These are phyloP conservation scores for Metschnikowia reukaufii DNA, from an alignment of 805 yeast genomes.

Conservation along the genomic window DNA sequence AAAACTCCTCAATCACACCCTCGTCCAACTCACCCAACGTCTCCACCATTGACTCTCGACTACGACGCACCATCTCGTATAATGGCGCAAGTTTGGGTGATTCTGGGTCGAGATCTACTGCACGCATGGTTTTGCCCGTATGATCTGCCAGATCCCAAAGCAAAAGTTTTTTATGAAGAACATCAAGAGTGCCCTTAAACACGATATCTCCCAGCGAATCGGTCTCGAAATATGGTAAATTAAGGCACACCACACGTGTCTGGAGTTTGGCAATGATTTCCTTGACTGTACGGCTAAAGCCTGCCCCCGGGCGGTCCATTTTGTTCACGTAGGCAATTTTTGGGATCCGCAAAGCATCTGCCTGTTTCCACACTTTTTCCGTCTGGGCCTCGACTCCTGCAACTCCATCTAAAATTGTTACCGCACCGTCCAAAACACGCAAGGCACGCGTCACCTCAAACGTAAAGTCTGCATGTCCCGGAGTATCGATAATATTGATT, in stretches of 20 bases:
- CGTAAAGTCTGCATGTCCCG: constrained; percentile 97
- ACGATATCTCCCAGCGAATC: constrained; percentile 31
- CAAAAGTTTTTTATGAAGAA: constrained; percentile 60
- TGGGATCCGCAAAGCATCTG: constrained; percentile 66
- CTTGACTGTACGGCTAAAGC: constrained; percentile 83
- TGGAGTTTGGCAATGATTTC: constrained; percentile 76
- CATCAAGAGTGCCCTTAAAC: constrained; percentile 76
- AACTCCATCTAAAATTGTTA: constrained; percentile 88
- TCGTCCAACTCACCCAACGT: constrained; percentile 85
- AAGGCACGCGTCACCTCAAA: constrained; percentile 90
- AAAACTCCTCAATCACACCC: constrained; percentile 66
- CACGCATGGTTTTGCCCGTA: constrained; percentile 54
- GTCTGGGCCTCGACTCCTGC: constrained; percentile 99
- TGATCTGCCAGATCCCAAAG: constrained; percentile 46
- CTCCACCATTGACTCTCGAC: constrained; percentile 79
- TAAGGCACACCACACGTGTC: constrained; percentile 73
- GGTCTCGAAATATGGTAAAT: constrained; percentile 65
- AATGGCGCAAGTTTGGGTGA: constrained; percentile 18
- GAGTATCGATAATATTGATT: constrained; percentile 91
- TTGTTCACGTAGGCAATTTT: constrained; percentile 81
- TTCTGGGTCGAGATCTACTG: constrained; percentile 40
- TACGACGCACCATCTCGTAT: constrained; percentile 49
- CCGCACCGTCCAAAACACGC: constrained; percentile 91
- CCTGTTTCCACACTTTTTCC: constrained; percentile 94
- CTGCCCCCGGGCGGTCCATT: constrained; percentile 97